Conservation (phyloP, 768 basidiomycete genomes). For the Macrolepiota fuliginosa region DNA sequence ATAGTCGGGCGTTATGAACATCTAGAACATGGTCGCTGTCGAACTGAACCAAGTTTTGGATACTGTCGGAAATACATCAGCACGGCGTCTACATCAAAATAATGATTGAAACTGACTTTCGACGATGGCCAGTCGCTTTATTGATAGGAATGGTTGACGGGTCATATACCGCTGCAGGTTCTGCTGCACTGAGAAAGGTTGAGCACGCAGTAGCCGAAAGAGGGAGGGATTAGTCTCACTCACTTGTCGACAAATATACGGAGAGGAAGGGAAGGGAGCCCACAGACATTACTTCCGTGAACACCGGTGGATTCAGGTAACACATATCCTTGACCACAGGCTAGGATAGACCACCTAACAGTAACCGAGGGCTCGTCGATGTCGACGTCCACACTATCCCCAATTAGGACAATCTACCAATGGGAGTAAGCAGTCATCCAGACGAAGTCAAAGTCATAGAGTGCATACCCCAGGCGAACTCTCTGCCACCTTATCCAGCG, state of each 20-base stretch:
- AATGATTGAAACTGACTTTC: slow-evolving; percentile 31
- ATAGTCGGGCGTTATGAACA: slow-evolving; percentile 49
- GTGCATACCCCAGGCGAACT: slow-evolving; percentile 44
- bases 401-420: slow-evolving; percentile 48
- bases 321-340: slow-evolving; percentile 44
- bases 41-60: slow-evolving; percentile 55
- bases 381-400: slow-evolving; percentile 57
- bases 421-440: neutral
- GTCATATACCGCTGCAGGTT: slow-evolving; percentile 41
- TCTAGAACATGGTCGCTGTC: slow-evolving; percentile 56
- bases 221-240: slow-evolving; percentile 12
- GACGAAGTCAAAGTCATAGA: neutral
- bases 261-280: slow-evolving; percentile 41
- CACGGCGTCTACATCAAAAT: neutral
- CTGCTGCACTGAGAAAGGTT: slow-evolving; percentile 25
- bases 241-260: slow-evolving; percentile 51
- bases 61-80: slow-evolving; percentile 28
- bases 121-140: slow-evolving; percentile 36
- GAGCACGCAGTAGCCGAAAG: neutral
- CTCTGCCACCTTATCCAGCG: slow-evolving; percentile 38
- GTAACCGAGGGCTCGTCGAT: slow-evolving; percentile 55
- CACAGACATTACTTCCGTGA: slow-evolving; percentile 44
- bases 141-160: slow-evolving; percentile 44
- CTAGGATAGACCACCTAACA: slow-evolving; percentile 54
- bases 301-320: slow-evolving; percentile 44